phyloP scores from a whole-genome alignment of 768 basidiomycete genomes.

The Tylopilus sp. region DNA sequence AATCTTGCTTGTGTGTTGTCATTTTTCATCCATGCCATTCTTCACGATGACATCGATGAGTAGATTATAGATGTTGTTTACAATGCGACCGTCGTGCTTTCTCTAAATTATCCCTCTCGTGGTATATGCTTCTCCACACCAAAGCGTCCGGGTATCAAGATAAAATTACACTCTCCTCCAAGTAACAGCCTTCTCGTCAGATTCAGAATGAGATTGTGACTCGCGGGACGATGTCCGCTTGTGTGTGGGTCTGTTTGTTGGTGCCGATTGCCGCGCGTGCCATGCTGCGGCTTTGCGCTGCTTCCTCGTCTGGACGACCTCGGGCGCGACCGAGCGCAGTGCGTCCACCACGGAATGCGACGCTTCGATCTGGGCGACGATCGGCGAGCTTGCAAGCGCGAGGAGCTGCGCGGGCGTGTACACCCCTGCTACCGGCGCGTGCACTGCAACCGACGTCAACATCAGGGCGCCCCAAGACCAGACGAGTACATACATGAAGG shows the following conservation, averaged over 20 bases:
- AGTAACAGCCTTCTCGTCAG: constrained; percentile 9
- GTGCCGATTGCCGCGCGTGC: constrained; percentile 10
- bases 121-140: neutral
- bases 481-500: constrained; percentile 1
- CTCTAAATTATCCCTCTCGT: neutral
- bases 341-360: neutral
- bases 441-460: neutral
- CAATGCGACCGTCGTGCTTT: neutral
- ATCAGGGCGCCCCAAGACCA: too few species aligned
- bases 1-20: too few species aligned
- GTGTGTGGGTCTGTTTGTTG: neutral
- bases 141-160: neutral
- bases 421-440: constrained; percentile 4
- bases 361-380: constrained; percentile 12
- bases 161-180: constrained; percentile 15
- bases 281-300: constrained; percentile 27
- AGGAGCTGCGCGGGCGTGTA: constrained; percentile 29
- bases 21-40: too few species aligned
- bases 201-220: constrained; percentile 12
- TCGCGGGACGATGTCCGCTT: neutral
- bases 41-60: too few species aligned
- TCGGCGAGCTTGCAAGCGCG: constrained; percentile 20
- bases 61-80: neutral
- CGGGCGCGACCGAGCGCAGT: constrained; percentile 22
- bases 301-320: constrained; percentile 24